These are phyloP conservation scores for Lasiosphaeriaceae sp. DNA, from an alignment of 495 filamentous ascomycete species.

Conservation along the genomic window DNA sequence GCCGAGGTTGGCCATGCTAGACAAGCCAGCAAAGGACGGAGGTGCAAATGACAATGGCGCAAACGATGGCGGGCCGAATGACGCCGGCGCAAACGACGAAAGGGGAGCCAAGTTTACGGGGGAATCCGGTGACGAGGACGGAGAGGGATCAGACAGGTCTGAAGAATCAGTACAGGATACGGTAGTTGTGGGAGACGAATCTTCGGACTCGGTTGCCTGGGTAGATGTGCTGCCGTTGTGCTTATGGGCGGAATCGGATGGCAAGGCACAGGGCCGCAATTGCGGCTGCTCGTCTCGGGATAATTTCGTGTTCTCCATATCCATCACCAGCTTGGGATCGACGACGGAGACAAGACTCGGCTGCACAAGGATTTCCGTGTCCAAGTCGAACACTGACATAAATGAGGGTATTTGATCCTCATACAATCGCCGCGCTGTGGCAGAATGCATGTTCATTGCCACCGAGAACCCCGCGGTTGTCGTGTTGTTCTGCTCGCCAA, in stretches of 20 bases:
- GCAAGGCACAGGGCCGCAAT: slow-evolving; percentile 31
- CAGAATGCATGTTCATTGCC: slow-evolving; percentile 49
- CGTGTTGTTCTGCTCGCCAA: slow-evolving; percentile 5
- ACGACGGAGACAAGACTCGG: slow-evolving; percentile 41
- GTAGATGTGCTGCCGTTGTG: slow-evolving; percentile 72
- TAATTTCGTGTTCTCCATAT: slow-evolving; percentile 32
- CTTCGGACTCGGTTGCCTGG: slow-evolving; percentile 75
- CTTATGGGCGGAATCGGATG: slow-evolving; percentile 44
- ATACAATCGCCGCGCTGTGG: slow-evolving; percentile 47
- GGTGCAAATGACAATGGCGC: slow-evolving; percentile 46
- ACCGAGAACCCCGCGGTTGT: background rate
- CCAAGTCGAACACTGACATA: slow-evolving; percentile 65
- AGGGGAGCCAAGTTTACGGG: slow-evolving; percentile 62
- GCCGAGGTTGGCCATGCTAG: slow-evolving; percentile 40
- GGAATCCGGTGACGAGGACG: slow-evolving; percentile 87
- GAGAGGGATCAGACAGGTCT: slow-evolving; percentile 83
- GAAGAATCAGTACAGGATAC: slow-evolving; percentile 90
- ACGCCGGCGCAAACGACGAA: slow-evolving; percentile 43
- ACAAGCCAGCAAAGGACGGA: slow-evolving; percentile 40
- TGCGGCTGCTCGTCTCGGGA: slow-evolving; percentile 26
- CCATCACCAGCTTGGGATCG: slow-evolving; percentile 39
- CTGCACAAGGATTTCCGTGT: slow-evolving; percentile 41
- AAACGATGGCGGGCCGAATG: background rate
- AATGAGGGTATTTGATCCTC: slow-evolving; percentile 69
- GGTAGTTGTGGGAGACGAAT: slow-evolving; percentile 93